Evolutionary conservation across 768 basidiomycete species (phyloP), one percentile per base, ranked within the genome.

Genomic region (Xanthoconium purpureum): DNA sequence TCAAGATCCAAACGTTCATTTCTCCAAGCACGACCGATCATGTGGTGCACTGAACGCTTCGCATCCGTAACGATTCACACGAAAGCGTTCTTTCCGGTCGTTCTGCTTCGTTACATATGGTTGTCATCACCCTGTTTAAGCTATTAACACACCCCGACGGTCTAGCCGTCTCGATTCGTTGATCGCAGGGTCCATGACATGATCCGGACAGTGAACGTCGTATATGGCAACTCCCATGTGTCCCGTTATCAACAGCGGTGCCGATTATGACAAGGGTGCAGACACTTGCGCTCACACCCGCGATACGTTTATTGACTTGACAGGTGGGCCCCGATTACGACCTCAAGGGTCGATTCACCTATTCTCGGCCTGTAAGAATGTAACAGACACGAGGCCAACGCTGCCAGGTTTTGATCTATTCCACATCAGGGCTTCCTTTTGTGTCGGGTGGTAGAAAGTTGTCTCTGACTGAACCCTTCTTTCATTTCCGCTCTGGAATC

Each of bases 371-470:
- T n/a, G n/a, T 51, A 48, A 60, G n/a, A 63, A 54, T 54, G 36
- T 37, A 50, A 29, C 39, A 9, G 17, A 36, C 63, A 63, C 32
- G 63, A 54, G 63, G 59, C 6, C 20, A n/a, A 30, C 15, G 44
- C 30, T 29, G 30, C 30, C 18, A 15, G 13, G 12, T 24, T 53
- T 49, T 11, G 49, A 47, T 49, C 63, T 45, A 47, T 51, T 24
- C 58, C 47, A 10, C 50, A 55, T 57, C 36, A 44, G 46, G 61
- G n/a, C 15, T 28, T 66, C 61, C 66, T 40, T 58, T 66, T 66
- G 56, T 66, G 12, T 30, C 3, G n/a, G 14, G 18, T 43, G 49
- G 35, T 24, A 11, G 13, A 24, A 47, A 6, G 30, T 10, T 30
- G n/a, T 20, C 15, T 39, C 46, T 32, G 13, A 18, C n/a, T 24